These are phyloP conservation scores for Alternaria rosae DNA, from an alignment of 2,329 filamentous ascomycete genomes.

Conservation along the genomic window DNA sequence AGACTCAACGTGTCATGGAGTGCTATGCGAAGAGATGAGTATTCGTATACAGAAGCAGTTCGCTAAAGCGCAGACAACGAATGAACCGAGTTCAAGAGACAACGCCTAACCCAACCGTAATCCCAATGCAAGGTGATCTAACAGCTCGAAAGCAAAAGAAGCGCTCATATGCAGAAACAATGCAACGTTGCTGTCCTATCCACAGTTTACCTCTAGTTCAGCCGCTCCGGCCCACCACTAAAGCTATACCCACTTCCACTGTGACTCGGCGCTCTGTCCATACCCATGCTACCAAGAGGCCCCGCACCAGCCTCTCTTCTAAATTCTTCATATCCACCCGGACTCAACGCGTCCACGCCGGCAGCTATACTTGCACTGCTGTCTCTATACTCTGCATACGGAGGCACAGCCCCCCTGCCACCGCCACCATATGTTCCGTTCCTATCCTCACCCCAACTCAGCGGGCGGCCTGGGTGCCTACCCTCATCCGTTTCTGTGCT, in stretches of 20 bases:
- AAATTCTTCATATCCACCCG: slow-evolving; percentile 46
- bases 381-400: slow-evolving; percentile 44
- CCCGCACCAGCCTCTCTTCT: slow-evolving; percentile 30
- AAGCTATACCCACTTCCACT: slow-evolving; percentile 35
- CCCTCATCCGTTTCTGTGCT: slow-evolving; percentile 50
- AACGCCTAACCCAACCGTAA: background rate
- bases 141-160: background rate
- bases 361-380: slow-evolving; percentile 17
- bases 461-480: slow-evolving; percentile 49
- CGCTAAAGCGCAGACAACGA: slow-evolving; percentile 11
- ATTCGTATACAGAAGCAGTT: background rate
- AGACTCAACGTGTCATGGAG: background rate
- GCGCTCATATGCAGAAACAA: background rate
- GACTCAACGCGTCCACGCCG: slow-evolving; percentile 43
- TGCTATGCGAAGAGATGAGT: background rate
- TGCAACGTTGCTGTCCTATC: background rate
- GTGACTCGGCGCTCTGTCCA: slow-evolving; percentile 21
- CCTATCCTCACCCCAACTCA: slow-evolving; percentile 50
- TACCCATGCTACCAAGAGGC: background rate
- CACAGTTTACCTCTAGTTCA: background rate
- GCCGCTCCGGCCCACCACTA: slow-evolving; percentile 7
- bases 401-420: slow-evolving; percentile 39
- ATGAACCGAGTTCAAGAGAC: background rate
- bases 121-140: background rate
- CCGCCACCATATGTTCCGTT: slow-evolving; percentile 29